Evolutionary conservation across 2,329 filamentous ascomycete species (phyloP).

Genomic region (Hypoxylon sp.): DNA sequence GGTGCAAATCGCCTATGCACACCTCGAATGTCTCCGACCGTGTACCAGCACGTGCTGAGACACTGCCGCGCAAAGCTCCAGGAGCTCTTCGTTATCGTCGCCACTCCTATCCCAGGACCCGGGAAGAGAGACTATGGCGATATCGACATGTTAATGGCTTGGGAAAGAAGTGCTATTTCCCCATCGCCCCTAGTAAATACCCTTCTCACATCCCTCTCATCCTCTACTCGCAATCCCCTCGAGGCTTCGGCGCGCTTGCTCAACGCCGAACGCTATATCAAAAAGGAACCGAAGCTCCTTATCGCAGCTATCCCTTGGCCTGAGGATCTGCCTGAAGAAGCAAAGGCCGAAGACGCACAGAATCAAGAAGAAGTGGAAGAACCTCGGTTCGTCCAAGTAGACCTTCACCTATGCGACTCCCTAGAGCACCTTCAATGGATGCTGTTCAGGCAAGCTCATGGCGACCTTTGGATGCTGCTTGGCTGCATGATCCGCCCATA

Average conservation of each 20-base stretch:
- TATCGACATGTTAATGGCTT: slow-evolving; percentile 75
- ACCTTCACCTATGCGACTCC: slow-evolving; percentile 69
- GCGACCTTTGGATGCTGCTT: slow-evolving; percentile 76
- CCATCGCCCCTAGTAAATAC: neutral
- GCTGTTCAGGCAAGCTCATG: slow-evolving; percentile 77
- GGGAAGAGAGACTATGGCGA: slow-evolving; percentile 78
- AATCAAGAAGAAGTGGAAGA: slow-evolving; percentile 6
- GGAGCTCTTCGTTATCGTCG: slow-evolving; percentile 67
- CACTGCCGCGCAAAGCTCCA: slow-evolving; percentile 62
- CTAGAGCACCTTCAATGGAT: slow-evolving; percentile 68
- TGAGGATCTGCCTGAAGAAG: slow-evolving; percentile 21
- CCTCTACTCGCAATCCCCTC: slow-evolving; percentile 31
- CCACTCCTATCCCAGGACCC: slow-evolving; percentile 75
- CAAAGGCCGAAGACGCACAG: slow-evolving; percentile 28
- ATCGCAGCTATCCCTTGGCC: slow-evolving; percentile 71
- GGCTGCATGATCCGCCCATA: slow-evolving; percentile 73
- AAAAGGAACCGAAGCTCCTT: slow-evolving; percentile 45
- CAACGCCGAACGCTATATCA: slow-evolving; percentile 58
- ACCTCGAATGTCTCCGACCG: slow-evolving; percentile 72
- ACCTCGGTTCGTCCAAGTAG: slow-evolving; percentile 73
- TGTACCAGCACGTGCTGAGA: slow-evolving; percentile 68
- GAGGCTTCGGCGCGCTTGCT: slow-evolving; percentile 58
- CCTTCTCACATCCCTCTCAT: neutral
- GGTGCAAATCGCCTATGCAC: slow-evolving; percentile 65
- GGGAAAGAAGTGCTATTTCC: slow-evolving; percentile 46